Evolutionary conservation across 169 alveolate species (phyloP), one percentile per base, ranked within the genome.

Genomic region (Plasmodium sp.): DNA sequence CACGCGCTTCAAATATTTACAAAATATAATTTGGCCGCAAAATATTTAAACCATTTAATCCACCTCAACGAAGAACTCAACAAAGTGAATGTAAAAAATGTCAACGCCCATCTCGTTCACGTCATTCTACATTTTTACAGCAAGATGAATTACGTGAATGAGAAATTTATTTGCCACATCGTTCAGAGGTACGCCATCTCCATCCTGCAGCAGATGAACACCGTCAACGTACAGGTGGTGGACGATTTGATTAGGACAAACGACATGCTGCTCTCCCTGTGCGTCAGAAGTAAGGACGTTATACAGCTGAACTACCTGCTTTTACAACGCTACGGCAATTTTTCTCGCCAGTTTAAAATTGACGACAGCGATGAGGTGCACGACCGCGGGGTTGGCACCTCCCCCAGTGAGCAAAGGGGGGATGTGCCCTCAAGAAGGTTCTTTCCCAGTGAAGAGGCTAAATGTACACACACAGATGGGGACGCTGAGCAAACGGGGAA

Each of bases 211-310:
- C 75, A 82, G 31, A 73, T 71, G 48, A 45, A 92, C 75, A 48
- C 3, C 18, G 7, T 83, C 6, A 41, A 83, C 67, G 7, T 31
- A 34, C 18, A 22, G 0, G 62, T 72, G 33, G 84, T 92, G 9
- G 51, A 51, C 31, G 71, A 92, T 82, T n/a, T 82, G 12, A 48
- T 82, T 2, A 92, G n/a, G 62, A 92, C 85, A 7, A 92, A 92
- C 79, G 86, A 92, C 4, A 36, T 92, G n/a, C 58, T 92, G 27
- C 45, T 73, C 33, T 81, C 84, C n/a, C 83, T 92, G 7, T 82
- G 95, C 74, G 43, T 92, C 4, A 92, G 83, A 82, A 92, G 74
- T 83, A 92, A 58, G 45, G 85, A 92, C n/a, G 36, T 92, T 12
- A 67, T 92, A 48, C 27, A 82, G 14, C 54, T 92, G 14, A 92